Percentiles rank a stretch among this genome's conserved stretches.
These are phyloP conservation scores for Tritrichomonas musculus DNA, from an alignment of 208 protist species.

Conservation along the genomic window DNA sequence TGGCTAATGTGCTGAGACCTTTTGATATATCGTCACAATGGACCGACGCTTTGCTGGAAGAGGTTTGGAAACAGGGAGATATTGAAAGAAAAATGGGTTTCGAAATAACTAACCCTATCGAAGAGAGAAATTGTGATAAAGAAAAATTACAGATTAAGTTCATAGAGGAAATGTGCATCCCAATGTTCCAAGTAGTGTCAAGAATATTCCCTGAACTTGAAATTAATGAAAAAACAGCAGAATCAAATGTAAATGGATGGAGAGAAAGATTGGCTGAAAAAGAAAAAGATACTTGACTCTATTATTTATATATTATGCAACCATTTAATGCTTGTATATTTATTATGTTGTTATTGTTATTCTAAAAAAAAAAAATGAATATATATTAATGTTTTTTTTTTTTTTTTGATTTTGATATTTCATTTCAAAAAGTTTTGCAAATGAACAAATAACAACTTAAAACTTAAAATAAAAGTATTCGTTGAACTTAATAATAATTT, in stretches of 20 bases:
- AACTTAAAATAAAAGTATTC: too few relatives aligned
- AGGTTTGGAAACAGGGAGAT: conserved; percentile 20
- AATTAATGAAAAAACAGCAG: neutral
- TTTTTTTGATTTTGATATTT: too few relatives aligned
- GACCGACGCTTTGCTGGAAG: neutral
- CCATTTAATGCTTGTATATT: too few relatives aligned
- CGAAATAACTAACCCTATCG: neutral
- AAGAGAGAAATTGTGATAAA: neutral
- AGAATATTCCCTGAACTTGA: conserved; percentile 15
- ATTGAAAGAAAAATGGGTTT: neutral
- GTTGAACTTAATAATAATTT: too few relatives aligned
- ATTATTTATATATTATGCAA: too few relatives aligned
- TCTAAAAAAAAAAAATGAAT: too few relatives aligned
- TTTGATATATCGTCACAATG: neutral
- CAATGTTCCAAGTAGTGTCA: neutral
- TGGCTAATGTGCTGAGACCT: neutral
- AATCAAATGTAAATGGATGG: neutral
- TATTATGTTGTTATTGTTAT: too few relatives aligned
- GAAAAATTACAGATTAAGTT: neutral
- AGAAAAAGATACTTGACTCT: neutral
- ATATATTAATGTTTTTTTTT: too few relatives aligned
- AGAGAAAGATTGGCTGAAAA: neutral
- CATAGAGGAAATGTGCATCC: neutral
- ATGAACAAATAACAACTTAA: too few relatives aligned
- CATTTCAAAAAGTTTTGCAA: too few relatives aligned